Conservation (phyloP, 805 yeast species). For the Wickerhamomyces bovis region DNA sequence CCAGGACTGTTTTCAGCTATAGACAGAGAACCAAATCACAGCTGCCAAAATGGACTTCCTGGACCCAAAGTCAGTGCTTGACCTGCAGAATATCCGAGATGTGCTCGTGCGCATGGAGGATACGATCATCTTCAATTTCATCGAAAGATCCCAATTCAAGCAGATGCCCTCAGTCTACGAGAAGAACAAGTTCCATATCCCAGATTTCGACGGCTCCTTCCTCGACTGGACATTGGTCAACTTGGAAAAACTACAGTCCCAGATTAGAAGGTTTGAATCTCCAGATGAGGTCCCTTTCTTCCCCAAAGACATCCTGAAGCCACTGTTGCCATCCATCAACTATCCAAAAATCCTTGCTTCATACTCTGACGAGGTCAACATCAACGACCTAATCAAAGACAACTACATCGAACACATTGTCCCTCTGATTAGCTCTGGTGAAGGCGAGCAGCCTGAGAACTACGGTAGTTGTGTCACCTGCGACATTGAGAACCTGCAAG, state of each 20-base stretch:
- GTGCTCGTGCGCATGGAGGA: conserved; percentile 93
- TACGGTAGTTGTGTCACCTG: conserved; percentile 79
- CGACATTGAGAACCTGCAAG: conserved; percentile 84
- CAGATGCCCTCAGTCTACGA: conserved; percentile 71
- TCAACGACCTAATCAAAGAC: conserved; percentile 60
- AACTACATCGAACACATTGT: conserved; percentile 70
- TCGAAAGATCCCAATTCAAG: conserved; percentile 87
- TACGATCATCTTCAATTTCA: conserved; percentile 85
- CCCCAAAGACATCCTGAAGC: conserved; percentile 55
- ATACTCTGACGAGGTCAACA: conserved; percentile 68
- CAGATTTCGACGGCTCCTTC: conserved; percentile 71
- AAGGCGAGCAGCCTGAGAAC: conserved; percentile 77
- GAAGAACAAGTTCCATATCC: conserved; percentile 48
- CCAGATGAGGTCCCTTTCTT: conserved; percentile 93
- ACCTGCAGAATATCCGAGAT: conserved; percentile 75
- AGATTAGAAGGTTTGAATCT: conserved; percentile 83
- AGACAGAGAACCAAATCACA: background rate
- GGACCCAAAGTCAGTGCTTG: conserved; percentile 75
- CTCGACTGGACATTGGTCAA: conserved; percentile 81
- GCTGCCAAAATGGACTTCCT: conserved; percentile 63
- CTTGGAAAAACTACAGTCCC: conserved; percentile 69
- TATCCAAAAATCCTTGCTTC: conserved; percentile 77
- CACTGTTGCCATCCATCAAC: conserved; percentile 73
- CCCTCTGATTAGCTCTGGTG: conserved; percentile 60
- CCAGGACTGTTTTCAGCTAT: too few species aligned